A percentile compares a stretch with the other conserved stretches of the same genome.
Conservation (phyloP, 2,329 filamentous ascomycete genomes). For the Seiridium cupressi region DNA sequence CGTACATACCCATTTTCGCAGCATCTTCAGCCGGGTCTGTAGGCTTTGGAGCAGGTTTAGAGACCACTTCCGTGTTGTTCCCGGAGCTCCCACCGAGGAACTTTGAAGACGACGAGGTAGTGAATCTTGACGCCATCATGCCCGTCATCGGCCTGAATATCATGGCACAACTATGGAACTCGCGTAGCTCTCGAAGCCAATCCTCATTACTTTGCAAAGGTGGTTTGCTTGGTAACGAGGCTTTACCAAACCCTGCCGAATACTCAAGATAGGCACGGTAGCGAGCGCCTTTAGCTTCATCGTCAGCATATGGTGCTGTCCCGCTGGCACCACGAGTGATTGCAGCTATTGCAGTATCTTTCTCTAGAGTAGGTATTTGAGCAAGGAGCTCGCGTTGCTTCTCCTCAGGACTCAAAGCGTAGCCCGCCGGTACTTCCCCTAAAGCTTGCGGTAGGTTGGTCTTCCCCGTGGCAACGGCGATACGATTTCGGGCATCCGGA, state of each 20-base stretch:
- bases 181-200: conserved; percentile 74
- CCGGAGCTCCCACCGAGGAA: conserved; percentile 25
- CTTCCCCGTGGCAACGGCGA: conserved; percentile 75
- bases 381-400: conserved; percentile 56
- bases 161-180: conserved; percentile 65
- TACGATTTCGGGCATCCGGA: conserved; percentile 70
- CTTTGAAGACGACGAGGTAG: conserved; percentile 50
- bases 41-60: conserved; percentile 52
- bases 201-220: conserved; percentile 58
- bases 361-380: conserved; percentile 63
- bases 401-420: conserved; percentile 61
- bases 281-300: conserved; percentile 73
- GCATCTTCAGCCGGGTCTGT: conserved; percentile 82
- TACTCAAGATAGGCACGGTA: conserved; percentile 82
- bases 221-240: conserved; percentile 48
- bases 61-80: conserved; percentile 27
- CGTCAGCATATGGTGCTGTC: conserved; percentile 76
- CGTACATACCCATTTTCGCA: conserved; percentile 90
- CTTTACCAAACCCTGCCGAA: conserved; percentile 60
- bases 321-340: conserved; percentile 62
- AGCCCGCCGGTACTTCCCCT: conserved; percentile 69
- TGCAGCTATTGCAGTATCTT: conserved; percentile 65
- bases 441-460: conserved; percentile 73
- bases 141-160: conserved; percentile 92
- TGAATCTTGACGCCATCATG: conserved; percentile 92